Base-by-base conservation (phyloP, 2,329 filamentous ascomycete species). In the Ascochyta rabiei region DNA sequence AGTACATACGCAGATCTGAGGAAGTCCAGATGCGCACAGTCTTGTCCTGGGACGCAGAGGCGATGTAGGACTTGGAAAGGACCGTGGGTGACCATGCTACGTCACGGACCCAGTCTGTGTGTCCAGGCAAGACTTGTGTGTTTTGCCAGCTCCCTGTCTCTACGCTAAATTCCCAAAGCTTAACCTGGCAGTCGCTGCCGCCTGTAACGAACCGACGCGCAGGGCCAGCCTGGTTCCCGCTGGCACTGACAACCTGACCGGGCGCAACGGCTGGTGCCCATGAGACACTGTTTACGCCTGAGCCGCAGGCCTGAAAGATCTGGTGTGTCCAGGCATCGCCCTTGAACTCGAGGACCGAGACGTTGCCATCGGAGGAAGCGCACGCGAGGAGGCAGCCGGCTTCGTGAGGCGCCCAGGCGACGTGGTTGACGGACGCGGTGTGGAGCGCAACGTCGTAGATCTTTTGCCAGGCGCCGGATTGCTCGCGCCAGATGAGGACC, bases 401-500 rank as follows among this genome's bases (percentile, higher is more conserved):
- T 78, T 98, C 95, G 71, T 97, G 93, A 0, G 95, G 95, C n/a
- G 93, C 90, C 95, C 95, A 99, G 30, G 93, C 88, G 44, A 99
- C 91, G 69, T 96, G 90, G 81, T 99, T 99, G 70, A 99, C 95
- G 46, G 89, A 95, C 44, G 93, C 93, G 76, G 93, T 96, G 86
- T 98, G 93, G 49, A 93, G 85, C 59, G 90, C 88, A 73, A 96
- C 96, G 71, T 96, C 91, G 80, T 95, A 96, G 76, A 97, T 91
- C 73, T 89, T 88, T 70, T 92, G 89, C 80, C 80, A 82, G 55
- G 66, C 62, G 59, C 66, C 68, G 37, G 68, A 67, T 76, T 93
- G 89, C 79, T 99, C 95, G 76, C 93, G 91, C 92, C 93, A 99
- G 82, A 99, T 96, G 76, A 98, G 87, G 63, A 99, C 93, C 78